Evolutionary conservation across 768 basidiomycete genomes (phyloP).

Genomic region (Phylloporus sp.): DNA sequence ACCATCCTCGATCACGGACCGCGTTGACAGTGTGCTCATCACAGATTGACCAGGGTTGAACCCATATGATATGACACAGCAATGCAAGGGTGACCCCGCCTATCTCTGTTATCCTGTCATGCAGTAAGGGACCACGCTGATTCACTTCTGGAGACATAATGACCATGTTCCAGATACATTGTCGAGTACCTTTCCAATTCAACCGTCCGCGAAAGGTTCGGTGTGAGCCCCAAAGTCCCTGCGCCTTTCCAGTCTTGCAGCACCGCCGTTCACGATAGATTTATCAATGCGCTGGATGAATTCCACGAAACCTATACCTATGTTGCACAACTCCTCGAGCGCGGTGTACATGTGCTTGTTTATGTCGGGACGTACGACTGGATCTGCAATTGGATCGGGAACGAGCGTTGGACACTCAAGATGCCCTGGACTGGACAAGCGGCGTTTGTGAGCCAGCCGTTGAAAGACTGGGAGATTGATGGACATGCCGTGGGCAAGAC

Average conservation of each 20-base stretch:
- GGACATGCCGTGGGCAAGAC: constrained; percentile 46
- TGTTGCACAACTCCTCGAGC: constrained; percentile 56
- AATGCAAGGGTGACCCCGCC: constrained; percentile 48
- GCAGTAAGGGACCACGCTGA: constrained; percentile 22
- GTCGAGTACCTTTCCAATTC: constrained; percentile 56
- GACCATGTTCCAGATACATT: constrained; percentile 42
- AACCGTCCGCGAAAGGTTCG: constrained; percentile 47
- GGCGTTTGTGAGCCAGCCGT: constrained; percentile 42
- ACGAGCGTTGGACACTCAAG: constrained; percentile 70
- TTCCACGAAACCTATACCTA: constrained; percentile 32
- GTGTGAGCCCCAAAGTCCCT: constrained; percentile 47
- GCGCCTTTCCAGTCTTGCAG: constrained; percentile 38
- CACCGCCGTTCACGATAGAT: constrained; percentile 41
- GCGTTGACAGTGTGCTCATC: neutral
- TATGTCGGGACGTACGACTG: constrained; percentile 79
- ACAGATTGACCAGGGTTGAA: constrained; percentile 36
- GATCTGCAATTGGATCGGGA: constrained; percentile 78
- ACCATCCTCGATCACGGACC: neutral
- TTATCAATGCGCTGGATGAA: constrained; percentile 41
- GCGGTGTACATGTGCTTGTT: constrained; percentile 66
- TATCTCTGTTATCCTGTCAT: constrained; percentile 59
- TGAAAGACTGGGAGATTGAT: constrained; percentile 56
- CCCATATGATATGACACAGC: constrained; percentile 63
- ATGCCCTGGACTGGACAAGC: constrained; percentile 63
- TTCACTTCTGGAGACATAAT: neutral